phyloP scores from a whole-genome alignment of 148 eudicot genomes.

The Rhododendron griersonianum region DNA sequence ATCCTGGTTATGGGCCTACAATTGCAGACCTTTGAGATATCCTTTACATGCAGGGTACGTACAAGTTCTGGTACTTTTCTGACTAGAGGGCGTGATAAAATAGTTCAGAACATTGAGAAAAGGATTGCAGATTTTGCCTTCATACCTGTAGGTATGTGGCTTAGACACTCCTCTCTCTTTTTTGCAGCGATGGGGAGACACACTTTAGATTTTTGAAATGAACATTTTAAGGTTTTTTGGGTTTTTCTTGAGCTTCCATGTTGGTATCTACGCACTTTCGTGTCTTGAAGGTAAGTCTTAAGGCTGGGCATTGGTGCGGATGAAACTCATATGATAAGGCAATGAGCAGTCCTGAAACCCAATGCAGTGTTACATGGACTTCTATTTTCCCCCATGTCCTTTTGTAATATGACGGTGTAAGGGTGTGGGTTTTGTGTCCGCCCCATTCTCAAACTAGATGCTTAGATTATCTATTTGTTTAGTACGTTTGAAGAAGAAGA shows the following conservation, averaged over 20 bases:
- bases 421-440: background rate
- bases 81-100: conserved; percentile 71
- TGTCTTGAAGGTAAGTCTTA: background rate
- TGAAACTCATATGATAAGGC: background rate
- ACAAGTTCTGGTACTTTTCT: conserved; percentile 96
- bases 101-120: conserved; percentile 61
- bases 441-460: background rate
- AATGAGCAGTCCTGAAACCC: background rate
- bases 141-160: conserved; percentile 72
- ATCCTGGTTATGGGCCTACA: background rate
- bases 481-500: background rate
- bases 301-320: background rate
- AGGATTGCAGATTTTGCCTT: conserved; percentile 92
- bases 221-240: background rate
- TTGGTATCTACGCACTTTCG: background rate
- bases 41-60: conserved; percentile 57
- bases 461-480: background rate
- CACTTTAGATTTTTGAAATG: background rate
- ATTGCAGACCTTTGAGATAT: background rate
- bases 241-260: background rate
- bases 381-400: background rate
- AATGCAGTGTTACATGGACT: background rate
- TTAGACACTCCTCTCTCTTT: background rate
- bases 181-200: background rate
- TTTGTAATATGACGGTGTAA: background rate